These are phyloP conservation scores for Teratosphaeria gauchensis DNA, from an alignment of 2,329 filamentous ascomycete species.

Conservation along the genomic window DNA sequence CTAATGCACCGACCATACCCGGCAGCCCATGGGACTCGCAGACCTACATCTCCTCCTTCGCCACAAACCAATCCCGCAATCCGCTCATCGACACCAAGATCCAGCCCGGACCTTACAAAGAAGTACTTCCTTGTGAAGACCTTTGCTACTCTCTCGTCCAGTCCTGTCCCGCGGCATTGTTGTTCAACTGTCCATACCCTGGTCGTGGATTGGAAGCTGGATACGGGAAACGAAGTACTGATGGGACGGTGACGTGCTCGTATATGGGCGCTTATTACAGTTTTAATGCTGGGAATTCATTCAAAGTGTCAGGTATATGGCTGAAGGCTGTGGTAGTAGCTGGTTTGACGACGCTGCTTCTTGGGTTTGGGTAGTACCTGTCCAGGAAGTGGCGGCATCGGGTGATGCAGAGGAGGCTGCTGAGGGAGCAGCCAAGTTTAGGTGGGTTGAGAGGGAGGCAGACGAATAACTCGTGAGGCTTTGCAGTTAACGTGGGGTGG, in stretches of 20 bases:
- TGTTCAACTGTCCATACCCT: conserved; percentile 61
- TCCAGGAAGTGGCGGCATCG: conserved; percentile 5
- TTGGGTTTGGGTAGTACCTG: conserved; percentile 8
- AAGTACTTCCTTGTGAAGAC: conserved; percentile 79
- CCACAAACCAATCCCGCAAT: conserved; percentile 26
- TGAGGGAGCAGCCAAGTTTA: neutral
- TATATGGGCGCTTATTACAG: conserved; percentile 28
- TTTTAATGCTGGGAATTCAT: conserved; percentile 9
- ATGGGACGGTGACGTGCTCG: conserved; percentile 23
- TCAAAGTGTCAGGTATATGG: neutral
- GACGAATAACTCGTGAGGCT: neutral
- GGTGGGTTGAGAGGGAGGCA: neutral
- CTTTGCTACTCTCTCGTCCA: conserved; percentile 79
- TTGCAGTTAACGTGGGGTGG: neutral
- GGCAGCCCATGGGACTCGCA: conserved; percentile 22
- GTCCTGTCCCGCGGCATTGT: conserved; percentile 68
- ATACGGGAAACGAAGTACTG: conserved; percentile 35
- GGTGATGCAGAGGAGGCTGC: neutral
- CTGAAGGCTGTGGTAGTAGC: conserved; percentile 4
- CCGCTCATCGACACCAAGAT: conserved; percentile 51
- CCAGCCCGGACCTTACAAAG: conserved; percentile 82
- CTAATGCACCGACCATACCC: conserved; percentile 21
- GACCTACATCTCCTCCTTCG: conserved; percentile 21
- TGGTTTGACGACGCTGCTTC: conserved; percentile 1
- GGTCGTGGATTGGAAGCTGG: conserved; percentile 39